These are phyloP conservation scores for Tremellales sp. DNA, from an alignment of 1,284 basidiomycete genomes.

Conservation along the genomic window DNA sequence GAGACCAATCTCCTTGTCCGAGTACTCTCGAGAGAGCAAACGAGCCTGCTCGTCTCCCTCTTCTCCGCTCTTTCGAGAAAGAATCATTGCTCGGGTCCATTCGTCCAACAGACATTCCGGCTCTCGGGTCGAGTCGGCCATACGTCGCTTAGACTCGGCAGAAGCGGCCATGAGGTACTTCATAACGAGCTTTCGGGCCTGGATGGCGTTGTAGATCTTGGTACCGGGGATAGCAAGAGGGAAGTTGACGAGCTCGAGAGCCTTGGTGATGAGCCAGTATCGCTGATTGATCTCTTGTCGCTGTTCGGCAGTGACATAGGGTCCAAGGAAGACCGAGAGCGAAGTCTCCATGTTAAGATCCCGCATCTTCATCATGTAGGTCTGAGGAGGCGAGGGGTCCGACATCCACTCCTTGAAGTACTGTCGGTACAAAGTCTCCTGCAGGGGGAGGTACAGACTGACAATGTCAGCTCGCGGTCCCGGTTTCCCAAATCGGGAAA, in stretches of 20 bases:
- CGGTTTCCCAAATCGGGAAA: neutral
- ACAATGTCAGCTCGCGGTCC: neutral
- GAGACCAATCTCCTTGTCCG: constrained; percentile 93
- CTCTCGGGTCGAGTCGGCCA: constrained; percentile 70
- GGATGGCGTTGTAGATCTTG: constrained; percentile 90
- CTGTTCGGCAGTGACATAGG: constrained; percentile 77
- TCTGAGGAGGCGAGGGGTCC: constrained; percentile 55
- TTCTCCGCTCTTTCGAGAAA: constrained; percentile 57
- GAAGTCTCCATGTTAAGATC: constrained; percentile 98
- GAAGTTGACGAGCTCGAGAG: constrained; percentile 98
- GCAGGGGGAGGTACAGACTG: constrained; percentile 67
- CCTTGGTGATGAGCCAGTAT: constrained; percentile 93
- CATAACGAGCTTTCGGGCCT: constrained; percentile 86
- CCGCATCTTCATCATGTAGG: constrained; percentile 87
- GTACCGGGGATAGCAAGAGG: constrained; percentile 93
- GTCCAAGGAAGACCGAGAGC: constrained; percentile 88
- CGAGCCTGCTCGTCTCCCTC: constrained; percentile 56
- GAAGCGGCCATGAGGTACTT: constrained; percentile 79
- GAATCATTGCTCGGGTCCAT: constrained; percentile 74
- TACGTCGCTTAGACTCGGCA: constrained; percentile 71
- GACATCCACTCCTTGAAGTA: constrained; percentile 69
- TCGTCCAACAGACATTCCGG: constrained; percentile 88
- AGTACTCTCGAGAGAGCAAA: constrained; percentile 67
- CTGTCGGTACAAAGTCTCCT: constrained; percentile 78
- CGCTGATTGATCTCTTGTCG: constrained; percentile 80